These are phyloP conservation scores for Saccharum spontaneum DNA, from an alignment of 176 grass and related monocot genomes.

Conservation along the genomic window DNA sequence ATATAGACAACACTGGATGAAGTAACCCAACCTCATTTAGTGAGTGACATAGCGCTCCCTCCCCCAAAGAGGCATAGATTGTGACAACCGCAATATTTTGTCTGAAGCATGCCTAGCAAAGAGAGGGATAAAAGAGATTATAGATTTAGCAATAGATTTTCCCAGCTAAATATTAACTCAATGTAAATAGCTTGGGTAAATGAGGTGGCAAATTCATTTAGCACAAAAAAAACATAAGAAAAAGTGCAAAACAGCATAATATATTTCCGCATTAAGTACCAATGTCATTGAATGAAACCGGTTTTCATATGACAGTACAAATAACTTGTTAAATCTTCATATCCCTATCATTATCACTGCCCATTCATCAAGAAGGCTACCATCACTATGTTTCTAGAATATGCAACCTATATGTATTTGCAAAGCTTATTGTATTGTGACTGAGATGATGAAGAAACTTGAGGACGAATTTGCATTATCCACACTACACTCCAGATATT, in stretches of 20 bases:
- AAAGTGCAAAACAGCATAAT: neutral
- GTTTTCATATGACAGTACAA: neutral
- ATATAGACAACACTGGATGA: conserved; percentile 5
- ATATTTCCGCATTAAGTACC: neutral
- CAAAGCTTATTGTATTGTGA: neutral
- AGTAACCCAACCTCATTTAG: conserved; percentile 78
- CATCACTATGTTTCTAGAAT: neutral
- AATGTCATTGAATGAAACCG: neutral
- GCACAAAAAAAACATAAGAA: neutral
- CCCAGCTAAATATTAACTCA: neutral
- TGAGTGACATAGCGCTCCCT: conserved; percentile 88
- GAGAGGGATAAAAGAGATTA: conserved; percentile 28
- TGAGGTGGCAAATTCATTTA: neutral
- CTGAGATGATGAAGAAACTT: neutral
- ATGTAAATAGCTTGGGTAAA: conserved; percentile 24
- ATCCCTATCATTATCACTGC: neutral
- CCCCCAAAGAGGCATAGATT: conserved; percentile 93
- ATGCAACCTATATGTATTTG: too few species aligned
- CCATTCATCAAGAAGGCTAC: neutral
- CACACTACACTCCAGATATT: neutral
- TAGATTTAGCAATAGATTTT: neutral
- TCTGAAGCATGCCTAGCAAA: conserved; percentile 91
- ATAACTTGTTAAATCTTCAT: conserved; percentile 7
- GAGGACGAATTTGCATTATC: neutral
- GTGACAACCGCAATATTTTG: conserved; percentile 78